phyloP scores from a whole-genome alignment of 2,329 filamentous ascomycete species.

The Corniculantispora saksenae region DNA sequence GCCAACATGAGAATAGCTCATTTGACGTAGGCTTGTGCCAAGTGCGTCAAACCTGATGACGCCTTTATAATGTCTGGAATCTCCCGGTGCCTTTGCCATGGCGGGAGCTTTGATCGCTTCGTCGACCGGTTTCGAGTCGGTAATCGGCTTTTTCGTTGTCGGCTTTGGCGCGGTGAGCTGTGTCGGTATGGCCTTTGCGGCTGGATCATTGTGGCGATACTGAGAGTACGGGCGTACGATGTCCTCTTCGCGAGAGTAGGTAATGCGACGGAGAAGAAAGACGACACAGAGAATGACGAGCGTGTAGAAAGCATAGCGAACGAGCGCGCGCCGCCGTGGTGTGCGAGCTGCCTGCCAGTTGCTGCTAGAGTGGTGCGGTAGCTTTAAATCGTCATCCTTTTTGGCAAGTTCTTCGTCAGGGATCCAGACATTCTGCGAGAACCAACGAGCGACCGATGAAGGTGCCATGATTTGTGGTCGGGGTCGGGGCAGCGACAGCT shows the following conservation, averaged over 20 bases:
- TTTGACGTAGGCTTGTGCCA: constrained; percentile 52
- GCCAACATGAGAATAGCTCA: constrained; percentile 46
- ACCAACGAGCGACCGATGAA: constrained; percentile 23
- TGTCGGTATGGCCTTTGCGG: neutral
- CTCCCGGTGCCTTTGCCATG: constrained; percentile 30
- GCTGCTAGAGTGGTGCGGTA: constrained; percentile 27
- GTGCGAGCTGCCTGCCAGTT: constrained; percentile 45
- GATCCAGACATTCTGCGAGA: constrained; percentile 44
- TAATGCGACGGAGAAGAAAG: constrained; percentile 51
- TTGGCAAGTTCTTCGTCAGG: constrained; percentile 59
- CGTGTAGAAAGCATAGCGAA: constrained; percentile 51
- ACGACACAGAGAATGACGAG: constrained; percentile 56
- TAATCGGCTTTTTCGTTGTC: neutral
- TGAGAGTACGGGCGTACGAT: constrained; percentile 16
- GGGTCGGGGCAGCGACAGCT: neutral
- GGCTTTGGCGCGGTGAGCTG: constrained; percentile 12
- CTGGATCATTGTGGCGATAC: neutral
- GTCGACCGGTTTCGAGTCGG: constrained; percentile 16
- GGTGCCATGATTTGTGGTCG: constrained; percentile 7
- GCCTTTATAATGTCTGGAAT: constrained; percentile 70
- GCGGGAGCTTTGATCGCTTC: constrained; percentile 25
- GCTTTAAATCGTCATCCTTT: constrained; percentile 57
- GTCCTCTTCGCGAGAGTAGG: constrained; percentile 7
- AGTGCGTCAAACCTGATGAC: constrained; percentile 69
- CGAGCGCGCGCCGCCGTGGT: constrained; percentile 54